phyloP scores from a whole-genome alignment of 805 yeast genomes.

The Komagataella populi region DNA sequence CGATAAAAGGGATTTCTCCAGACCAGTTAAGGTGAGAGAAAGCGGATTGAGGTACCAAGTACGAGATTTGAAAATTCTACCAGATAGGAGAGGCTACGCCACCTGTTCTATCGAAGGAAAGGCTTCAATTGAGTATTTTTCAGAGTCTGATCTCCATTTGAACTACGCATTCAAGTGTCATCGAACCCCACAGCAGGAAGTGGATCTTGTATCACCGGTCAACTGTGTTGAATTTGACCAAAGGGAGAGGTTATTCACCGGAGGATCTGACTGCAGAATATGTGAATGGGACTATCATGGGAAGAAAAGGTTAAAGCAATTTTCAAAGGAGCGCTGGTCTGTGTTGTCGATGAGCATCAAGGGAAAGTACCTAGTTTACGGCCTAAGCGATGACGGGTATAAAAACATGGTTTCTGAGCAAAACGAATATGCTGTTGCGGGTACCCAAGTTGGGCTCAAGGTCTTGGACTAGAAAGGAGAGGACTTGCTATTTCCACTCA shows the following conservation, averaged over 20 bases:
- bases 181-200: constrained; percentile 27
- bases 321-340: constrained; percentile 7
- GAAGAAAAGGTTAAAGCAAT: constrained; percentile 14
- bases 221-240: constrained; percentile 34
- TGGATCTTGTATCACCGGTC: constrained; percentile 40
- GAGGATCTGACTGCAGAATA: constrained; percentile 15
- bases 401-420: constrained; percentile 13
- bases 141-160: constrained; percentile 28
- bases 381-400: constrained; percentile 28
- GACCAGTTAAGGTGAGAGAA: constrained; percentile 38
- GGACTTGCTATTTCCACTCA: background rate
- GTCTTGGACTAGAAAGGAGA: background rate
- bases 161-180: constrained; percentile 80
- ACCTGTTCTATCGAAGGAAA: constrained; percentile 73
- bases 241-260: constrained; percentile 24
- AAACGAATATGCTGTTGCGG: background rate
- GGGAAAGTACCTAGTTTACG: constrained; percentile 17
- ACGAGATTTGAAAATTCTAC: constrained; percentile 38
- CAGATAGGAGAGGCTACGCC: constrained; percentile 45
- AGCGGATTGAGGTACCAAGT: constrained; percentile 59
- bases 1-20: constrained; percentile 31
- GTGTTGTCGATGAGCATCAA: constrained; percentile 6
- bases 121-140: constrained; percentile 59
- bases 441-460: background rate
- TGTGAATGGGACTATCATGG: constrained; percentile 18